These are phyloP conservation scores for Apiotrichum gracile DNA, from an alignment of 1,284 basidiomycete species.

Conservation along the genomic window DNA sequence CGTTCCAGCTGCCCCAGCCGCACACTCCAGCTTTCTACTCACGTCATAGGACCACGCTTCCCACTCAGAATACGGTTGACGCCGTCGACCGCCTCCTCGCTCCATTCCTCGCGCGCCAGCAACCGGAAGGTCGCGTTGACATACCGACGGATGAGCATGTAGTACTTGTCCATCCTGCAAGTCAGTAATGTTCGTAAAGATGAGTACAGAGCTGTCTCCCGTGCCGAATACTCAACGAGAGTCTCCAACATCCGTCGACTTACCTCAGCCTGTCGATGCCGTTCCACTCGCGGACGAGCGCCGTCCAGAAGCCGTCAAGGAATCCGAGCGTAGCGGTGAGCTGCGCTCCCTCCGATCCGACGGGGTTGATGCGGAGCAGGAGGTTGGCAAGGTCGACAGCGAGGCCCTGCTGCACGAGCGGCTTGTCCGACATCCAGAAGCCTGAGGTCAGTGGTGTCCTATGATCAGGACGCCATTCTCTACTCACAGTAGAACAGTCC, in stretches of 20 bases:
- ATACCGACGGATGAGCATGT: conserved; percentile 86
- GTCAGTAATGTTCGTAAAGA: conserved; percentile 10
- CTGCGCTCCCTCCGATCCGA: conserved; percentile 13
- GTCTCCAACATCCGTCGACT: too few relatives aligned
- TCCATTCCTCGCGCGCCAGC: conserved; percentile 67
- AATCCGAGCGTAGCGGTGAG: conserved; percentile 62
- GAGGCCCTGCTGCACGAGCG: conserved; percentile 86
- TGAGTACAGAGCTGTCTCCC: too few relatives aligned
- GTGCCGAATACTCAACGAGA: too few relatives aligned
- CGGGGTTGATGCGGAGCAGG: conserved; percentile 60
- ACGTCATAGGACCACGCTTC: conserved; percentile 73
- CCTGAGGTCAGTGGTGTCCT: conserved; percentile 50
- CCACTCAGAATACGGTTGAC: conserved; percentile 62
- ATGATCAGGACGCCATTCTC: not conserved
- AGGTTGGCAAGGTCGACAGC: conserved; percentile 80
- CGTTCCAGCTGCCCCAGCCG: not conserved
- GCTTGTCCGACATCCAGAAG: conserved; percentile 99
- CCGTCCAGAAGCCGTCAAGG: conserved; percentile 82
- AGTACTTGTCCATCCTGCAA: conserved; percentile 88
- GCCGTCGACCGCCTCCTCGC: conserved; percentile 52
- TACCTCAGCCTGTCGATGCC: conserved; percentile 85
- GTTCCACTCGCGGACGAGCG: conserved; percentile 82
- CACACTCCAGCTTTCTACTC: conserved; percentile 24
- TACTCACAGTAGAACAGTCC: conserved; percentile 89
- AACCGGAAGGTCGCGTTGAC: conserved; percentile 78